Conservation (phyloP, 2,329 filamentous ascomycete species). For the Scolecobasidium constrictum region DNA sequence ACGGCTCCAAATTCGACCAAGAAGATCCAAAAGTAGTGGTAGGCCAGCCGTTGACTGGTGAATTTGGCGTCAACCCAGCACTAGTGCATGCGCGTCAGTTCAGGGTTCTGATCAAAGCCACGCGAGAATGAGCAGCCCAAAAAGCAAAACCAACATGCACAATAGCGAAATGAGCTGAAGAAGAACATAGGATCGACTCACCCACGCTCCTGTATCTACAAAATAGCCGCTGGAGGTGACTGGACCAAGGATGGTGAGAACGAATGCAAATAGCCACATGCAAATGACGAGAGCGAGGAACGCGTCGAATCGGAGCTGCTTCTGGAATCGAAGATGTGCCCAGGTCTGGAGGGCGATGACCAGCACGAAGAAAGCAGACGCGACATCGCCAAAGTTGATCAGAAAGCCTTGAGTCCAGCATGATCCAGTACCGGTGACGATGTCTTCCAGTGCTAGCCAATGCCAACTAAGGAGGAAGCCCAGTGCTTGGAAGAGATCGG, state of each 20-base stretch:
- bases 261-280: conserved; percentile 35
- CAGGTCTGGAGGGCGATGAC: conserved; percentile 44
- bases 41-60: conserved; percentile 36
- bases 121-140: no score
- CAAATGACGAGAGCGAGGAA: conserved; percentile 33
- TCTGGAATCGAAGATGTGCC: conserved; percentile 26
- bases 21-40: conserved; percentile 46
- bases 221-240: conserved; percentile 33
- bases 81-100: conserved; percentile 24
- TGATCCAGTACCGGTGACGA: conserved; percentile 30
- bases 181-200: conserved; percentile 16
- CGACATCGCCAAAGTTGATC: conserved; percentile 41
- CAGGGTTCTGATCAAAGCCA: background rate
- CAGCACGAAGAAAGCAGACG: conserved; percentile 42
- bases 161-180: background rate
- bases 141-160: background rate
- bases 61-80: conserved; percentile 38
- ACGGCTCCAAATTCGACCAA: conserved; percentile 41
- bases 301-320: conserved; percentile 32
- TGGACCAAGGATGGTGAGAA: conserved; percentile 37
- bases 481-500: conserved; percentile 41
- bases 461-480: conserved; percentile 37
- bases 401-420: conserved; percentile 43
- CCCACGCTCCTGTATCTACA: conserved; percentile 40
- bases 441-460: conserved; percentile 34